Percentiles rank a stretch among this genome's conserved stretches.
Evolutionary conservation across 106 monocot genomes (phyloP).

Genomic region (Acorus calamus): DNA sequence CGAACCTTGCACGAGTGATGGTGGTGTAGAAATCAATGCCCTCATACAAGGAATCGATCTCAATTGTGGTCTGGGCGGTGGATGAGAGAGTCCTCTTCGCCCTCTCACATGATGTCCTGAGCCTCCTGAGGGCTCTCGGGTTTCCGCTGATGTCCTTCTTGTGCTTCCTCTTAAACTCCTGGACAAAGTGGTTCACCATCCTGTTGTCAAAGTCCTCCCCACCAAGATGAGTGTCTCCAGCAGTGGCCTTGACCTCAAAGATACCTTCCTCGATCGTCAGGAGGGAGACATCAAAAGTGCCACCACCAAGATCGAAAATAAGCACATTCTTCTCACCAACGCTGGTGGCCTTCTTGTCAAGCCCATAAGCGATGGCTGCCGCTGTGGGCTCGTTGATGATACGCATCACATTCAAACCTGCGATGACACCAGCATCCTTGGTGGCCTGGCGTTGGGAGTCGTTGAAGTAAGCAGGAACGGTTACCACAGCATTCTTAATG

Average conservation of each 20-base stretch:
- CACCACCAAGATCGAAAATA: constrained; percentile 36
- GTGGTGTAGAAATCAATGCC: too few relatives aligned
- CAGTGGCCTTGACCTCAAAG: constrained; percentile 39
- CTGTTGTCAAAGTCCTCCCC: constrained; percentile 2
- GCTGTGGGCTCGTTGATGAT: constrained; percentile 25
- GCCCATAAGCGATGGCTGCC: constrained; percentile 41
- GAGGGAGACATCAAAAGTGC: constrained; percentile 37
- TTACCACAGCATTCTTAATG: too few relatives aligned
- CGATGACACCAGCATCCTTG: too few relatives aligned
- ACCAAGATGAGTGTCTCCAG: constrained; percentile 40
- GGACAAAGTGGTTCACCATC: too few relatives aligned
- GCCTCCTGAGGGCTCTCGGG: constrained; percentile 2
- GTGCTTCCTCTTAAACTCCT: too few relatives aligned
- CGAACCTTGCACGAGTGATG: not conserved
- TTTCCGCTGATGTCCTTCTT: not conserved
- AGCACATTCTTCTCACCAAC: constrained; percentile 39
- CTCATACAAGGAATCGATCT: not conserved
- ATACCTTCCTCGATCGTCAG: constrained; percentile 46
- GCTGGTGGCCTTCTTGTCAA: constrained; percentile 40
- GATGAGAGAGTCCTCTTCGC: constrained; percentile 7
- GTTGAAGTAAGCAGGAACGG: too few relatives aligned
- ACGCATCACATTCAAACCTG: too few relatives aligned
- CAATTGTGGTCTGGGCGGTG: constrained; percentile 5
- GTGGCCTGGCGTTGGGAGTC: too few relatives aligned
- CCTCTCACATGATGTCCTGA: constrained; percentile 5